These are phyloP conservation scores for Jatropha multifida DNA, from an alignment of 441 rosid species.

Conservation along the genomic window DNA sequence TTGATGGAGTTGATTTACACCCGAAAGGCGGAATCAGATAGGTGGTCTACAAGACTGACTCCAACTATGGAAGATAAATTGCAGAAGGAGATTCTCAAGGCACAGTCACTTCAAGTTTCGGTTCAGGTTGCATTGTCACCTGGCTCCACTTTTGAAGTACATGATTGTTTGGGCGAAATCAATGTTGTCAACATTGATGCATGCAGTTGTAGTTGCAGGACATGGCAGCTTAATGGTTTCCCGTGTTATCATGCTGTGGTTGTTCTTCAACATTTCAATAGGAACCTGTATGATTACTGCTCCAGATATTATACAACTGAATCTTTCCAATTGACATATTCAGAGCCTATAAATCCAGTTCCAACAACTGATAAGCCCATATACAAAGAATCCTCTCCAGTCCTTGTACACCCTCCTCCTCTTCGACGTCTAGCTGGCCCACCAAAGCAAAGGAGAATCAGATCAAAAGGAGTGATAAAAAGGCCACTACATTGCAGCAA, in stretches of 20 bases:
- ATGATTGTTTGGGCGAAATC: slow-evolving; percentile 29
- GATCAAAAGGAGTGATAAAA: slow-evolving; percentile 34
- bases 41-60: slow-evolving; percentile 47
- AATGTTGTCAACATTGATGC: slow-evolving; percentile 40
- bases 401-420: slow-evolving; percentile 38
- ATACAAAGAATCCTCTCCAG: slow-evolving; percentile 15
- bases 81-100: slow-evolving; percentile 36
- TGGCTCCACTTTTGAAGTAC: slow-evolving; percentile 43
- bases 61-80: slow-evolving; percentile 46
- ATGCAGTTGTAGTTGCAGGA: slow-evolving; percentile 45
- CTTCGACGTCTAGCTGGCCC: slow-evolving; percentile 33
- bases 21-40: slow-evolving; percentile 38
- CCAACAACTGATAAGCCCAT: slow-evolving; percentile 28
- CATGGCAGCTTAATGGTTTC: slow-evolving; percentile 43
- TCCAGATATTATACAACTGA: slow-evolving; percentile 39
- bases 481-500: slow-evolving; percentile 50
- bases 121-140: slow-evolving; percentile 26
- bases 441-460: slow-evolving; percentile 38
- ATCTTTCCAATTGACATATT: slow-evolving; percentile 37
- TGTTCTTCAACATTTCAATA: slow-evolving; percentile 37
- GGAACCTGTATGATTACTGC: slow-evolving; percentile 40
- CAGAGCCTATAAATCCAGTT: slow-evolving; percentile 44
- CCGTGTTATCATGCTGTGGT: slow-evolving; percentile 54
- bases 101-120: slow-evolving; percentile 32
- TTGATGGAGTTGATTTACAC: slow-evolving; percentile 42